A percentile compares a stretch with the other conserved stretches of the same genome.
phyloP scores from a whole-genome alignment of 805 yeast genomes.

The Yarrowia porcina region DNA sequence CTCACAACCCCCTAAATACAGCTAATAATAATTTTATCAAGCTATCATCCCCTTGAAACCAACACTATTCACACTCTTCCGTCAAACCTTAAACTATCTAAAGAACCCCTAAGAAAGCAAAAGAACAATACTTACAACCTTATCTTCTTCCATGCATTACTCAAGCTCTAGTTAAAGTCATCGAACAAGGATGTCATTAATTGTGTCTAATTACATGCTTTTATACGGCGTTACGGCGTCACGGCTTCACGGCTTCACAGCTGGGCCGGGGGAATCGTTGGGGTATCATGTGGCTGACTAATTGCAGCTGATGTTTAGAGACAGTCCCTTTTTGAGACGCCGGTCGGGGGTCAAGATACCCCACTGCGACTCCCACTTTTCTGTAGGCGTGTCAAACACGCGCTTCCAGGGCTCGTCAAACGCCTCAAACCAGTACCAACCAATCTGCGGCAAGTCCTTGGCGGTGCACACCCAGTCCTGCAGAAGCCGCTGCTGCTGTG shows the following conservation, averaged over 20 bases:
- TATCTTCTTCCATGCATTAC: too few species aligned
- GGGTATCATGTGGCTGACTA: too few species aligned
- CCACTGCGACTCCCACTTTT: slow-evolving; percentile 69
- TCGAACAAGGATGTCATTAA: too few species aligned
- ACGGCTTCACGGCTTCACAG: too few species aligned
- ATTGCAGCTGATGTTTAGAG: slow-evolving; percentile 1
- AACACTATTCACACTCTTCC: too few species aligned
- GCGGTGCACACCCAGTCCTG: slow-evolving; percentile 52
- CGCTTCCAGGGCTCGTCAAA: slow-evolving; percentile 72
- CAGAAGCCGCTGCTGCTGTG: slow-evolving; percentile 48
- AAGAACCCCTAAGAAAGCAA: not conserved
- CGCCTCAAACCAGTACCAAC: slow-evolving; percentile 65
- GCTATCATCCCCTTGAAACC: not conserved
- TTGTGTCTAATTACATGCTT: too few species aligned
- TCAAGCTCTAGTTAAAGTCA: not conserved
- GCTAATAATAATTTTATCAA: too few species aligned
- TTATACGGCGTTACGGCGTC: too few species aligned
- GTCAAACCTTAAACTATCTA: not conserved
- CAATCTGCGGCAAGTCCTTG: slow-evolving; percentile 38
- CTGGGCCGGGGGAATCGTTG: too few species aligned
- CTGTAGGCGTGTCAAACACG: slow-evolving; percentile 47
- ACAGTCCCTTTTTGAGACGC: slow-evolving; percentile 41
- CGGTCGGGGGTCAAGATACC: slow-evolving; percentile 56
- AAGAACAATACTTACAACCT: not conserved
- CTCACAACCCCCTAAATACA: too few species aligned